Base-by-base conservation (phyloP, 2,329 filamentous ascomycete genomes). In the Cytospora chrysosperma region DNA sequence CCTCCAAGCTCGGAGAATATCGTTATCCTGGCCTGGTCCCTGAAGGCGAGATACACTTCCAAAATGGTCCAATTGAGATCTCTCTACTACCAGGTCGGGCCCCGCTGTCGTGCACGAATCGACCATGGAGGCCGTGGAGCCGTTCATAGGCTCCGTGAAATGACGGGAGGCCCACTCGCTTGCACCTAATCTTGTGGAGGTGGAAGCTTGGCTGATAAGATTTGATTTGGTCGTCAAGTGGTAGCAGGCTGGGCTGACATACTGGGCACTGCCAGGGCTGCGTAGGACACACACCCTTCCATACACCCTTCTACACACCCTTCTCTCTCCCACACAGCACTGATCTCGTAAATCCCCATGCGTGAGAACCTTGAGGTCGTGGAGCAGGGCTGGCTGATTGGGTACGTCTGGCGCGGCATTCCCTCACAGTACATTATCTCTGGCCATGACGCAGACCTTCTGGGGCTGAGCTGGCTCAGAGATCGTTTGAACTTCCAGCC, bases 141-240 rank as follows among this genome's bases (percentile, higher is more conserved):
- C 61, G 56, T 56, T 37, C 62, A 54, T 56, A 63, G 50, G 56
- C 52, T 37, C 62, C 34, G 37, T 50, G 30, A 53, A 47, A 49
- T 62, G 27, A 27, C n/a, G 40, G 47, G 40, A 47, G 59, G 47
- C 53, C 59, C 56, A 56, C 47, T 59, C 53, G 37, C 40, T 21
- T 62, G 50, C 62, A 55, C 50, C 55, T 62, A 57, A 59, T 58
- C 40, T 59, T 56, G 55, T 65, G 56, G 63, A 65, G 51, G 37
- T 60, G 59, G 54, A 19, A 51, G 43, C 34, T 56, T 52, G 53
- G 56, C 58, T n/a, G n/a, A n/a, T n/a, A n/a, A n/a, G n/a, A n/a
- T n/a, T n/a, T n/a, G n/a, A 52, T 34, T 32, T 3, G 12, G 34
- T 37, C 17, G 34, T 7, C 30, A 32, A 10, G 12, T 32, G 30